These are phyloP conservation scores for Raffaelea albimanens DNA, from an alignment of 2,329 filamentous ascomycete species.

Conservation along the genomic window DNA sequence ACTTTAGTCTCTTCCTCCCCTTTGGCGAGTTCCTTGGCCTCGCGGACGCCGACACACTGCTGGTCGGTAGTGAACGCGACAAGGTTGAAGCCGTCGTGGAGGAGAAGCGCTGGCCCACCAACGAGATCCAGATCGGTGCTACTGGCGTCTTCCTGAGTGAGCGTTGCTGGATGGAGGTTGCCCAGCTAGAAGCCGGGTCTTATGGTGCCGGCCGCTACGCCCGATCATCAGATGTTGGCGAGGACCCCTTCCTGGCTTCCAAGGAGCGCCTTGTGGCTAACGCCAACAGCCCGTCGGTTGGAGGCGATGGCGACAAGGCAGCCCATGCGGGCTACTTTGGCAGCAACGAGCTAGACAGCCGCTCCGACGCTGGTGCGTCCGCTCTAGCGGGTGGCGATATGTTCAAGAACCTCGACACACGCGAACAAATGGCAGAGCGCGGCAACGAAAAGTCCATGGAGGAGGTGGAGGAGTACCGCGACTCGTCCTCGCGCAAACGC, in stretches of 20 bases:
- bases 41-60: constrained; percentile 70
- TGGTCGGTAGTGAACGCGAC: constrained; percentile 87
- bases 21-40: constrained; percentile 93
- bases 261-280: constrained; percentile 49
- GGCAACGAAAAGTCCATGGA: constrained; percentile 83
- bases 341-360: constrained; percentile 65
- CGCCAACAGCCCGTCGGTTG: constrained; percentile 36
- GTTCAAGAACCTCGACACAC: constrained; percentile 94
- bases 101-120: constrained; percentile 82
- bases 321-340: constrained; percentile 73
- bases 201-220: constrained; percentile 46
- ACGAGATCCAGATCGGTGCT: constrained; percentile 81
- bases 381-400: constrained; percentile 88
- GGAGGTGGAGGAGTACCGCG: constrained; percentile 77
- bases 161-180: constrained; percentile 86
- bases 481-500: constrained; percentile 73
- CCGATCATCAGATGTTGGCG: constrained; percentile 58
- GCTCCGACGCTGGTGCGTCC: constrained; percentile 87
- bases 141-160: constrained; percentile 96
- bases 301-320: constrained; percentile 63
- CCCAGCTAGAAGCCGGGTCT: constrained; percentile 59
- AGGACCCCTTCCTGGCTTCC: constrained; percentile 53
- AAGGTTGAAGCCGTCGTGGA: constrained; percentile 88
- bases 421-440: constrained; percentile 90
- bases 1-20: constrained; percentile 91